Percentiles rank a stretch among this genome's conserved stretches.
These are phyloP conservation scores for Amanita inopinata DNA, from an alignment of 768 basidiomycete genomes.

Conservation along the genomic window DNA sequence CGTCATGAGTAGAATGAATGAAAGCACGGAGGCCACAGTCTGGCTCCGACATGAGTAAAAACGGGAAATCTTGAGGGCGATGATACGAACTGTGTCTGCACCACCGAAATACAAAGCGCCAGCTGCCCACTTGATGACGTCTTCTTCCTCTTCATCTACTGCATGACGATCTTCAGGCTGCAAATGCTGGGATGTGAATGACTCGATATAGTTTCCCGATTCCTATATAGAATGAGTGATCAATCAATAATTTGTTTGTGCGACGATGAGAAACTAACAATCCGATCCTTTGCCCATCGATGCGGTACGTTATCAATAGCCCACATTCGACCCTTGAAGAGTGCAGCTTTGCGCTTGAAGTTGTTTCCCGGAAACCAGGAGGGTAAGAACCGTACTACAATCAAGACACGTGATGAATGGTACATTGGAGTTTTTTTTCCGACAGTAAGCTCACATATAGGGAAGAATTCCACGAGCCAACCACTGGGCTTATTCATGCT, in stretches of 20 bases:
- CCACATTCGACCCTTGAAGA: slow-evolving; percentile 13
- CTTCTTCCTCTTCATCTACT: slow-evolving; percentile 16
- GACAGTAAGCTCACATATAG: slow-evolving; percentile 20
- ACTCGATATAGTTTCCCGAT: not conserved
- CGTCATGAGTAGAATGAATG: slow-evolving; percentile 30
- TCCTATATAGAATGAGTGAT: not conserved
- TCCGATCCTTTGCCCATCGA: slow-evolving; percentile 22
- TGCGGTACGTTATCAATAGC: slow-evolving; percentile 19
- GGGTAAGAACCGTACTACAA: slow-evolving; percentile 29
- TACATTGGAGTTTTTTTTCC: too few relatives aligned
- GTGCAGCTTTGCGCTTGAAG: slow-evolving; percentile 25
- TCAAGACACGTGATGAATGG: not conserved
- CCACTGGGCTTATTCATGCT: slow-evolving; percentile 21
- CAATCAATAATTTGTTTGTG: not conserved
- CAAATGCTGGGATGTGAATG: slow-evolving; percentile 8
- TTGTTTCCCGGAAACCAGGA: slow-evolving; percentile 33
- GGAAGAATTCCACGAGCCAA: slow-evolving; percentile 31
- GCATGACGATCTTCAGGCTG: slow-evolving; percentile 16
- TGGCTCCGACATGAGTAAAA: slow-evolving; percentile 10
- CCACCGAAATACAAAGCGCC: slow-evolving; percentile 26
- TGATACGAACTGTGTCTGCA: slow-evolving; percentile 25
- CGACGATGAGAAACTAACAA: slow-evolving; percentile 14
- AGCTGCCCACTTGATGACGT: slow-evolving; percentile 21
- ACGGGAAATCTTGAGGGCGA: not conserved
- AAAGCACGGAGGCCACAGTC: slow-evolving; percentile 25